Percentiles rank a stretch among this genome's conserved stretches.
Conservation (phyloP, 2,329 filamentous ascomycete species). For the Beauveria sp. region DNA sequence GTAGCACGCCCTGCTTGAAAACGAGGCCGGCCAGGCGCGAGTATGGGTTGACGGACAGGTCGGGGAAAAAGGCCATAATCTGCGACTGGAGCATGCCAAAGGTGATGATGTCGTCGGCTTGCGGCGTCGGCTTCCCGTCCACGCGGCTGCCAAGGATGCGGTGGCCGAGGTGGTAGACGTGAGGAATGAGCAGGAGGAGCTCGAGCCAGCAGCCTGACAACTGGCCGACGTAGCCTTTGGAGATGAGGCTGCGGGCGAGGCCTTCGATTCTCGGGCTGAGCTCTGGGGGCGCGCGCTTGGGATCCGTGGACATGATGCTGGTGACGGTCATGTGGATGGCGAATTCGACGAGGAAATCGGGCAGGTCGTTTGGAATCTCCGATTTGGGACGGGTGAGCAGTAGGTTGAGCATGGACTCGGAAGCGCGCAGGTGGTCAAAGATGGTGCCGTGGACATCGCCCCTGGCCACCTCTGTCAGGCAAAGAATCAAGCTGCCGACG, state of each 20-base stretch:
- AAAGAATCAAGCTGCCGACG: constrained; percentile 37
- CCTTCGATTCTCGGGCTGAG: constrained; percentile 24
- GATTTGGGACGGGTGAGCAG: constrained; percentile 26
- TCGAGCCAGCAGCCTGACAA: constrained; percentile 33
- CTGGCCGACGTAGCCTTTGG: constrained; percentile 27
- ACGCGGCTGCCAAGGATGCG: constrained; percentile 26
- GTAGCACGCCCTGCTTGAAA: constrained; percentile 36
- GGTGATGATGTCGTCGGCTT: constrained; percentile 33
- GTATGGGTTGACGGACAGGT: constrained; percentile 25
- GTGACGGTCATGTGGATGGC: constrained; percentile 39
- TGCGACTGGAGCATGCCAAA: constrained; percentile 35
- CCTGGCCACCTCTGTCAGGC: constrained; percentile 38
- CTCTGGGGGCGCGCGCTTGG: constrained; percentile 21
- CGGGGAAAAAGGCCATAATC: constrained; percentile 32
- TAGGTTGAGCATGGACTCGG: constrained; percentile 32
- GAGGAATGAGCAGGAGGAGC: constrained; percentile 28
- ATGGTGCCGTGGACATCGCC: constrained; percentile 38
- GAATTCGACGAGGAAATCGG: constrained; percentile 40
- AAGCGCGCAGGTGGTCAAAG: constrained; percentile 37
- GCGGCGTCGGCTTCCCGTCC: constrained; percentile 15
- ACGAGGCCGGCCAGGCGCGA: constrained; percentile 33
- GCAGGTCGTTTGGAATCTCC: constrained; percentile 28
- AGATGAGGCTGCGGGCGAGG: constrained; percentile 22
- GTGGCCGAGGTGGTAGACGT: constrained; percentile 35
- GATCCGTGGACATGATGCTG: constrained; percentile 38